Base-by-base conservation (phyloP, 1,284 basidiomycete species). In the Boletus austroedulis region DNA sequence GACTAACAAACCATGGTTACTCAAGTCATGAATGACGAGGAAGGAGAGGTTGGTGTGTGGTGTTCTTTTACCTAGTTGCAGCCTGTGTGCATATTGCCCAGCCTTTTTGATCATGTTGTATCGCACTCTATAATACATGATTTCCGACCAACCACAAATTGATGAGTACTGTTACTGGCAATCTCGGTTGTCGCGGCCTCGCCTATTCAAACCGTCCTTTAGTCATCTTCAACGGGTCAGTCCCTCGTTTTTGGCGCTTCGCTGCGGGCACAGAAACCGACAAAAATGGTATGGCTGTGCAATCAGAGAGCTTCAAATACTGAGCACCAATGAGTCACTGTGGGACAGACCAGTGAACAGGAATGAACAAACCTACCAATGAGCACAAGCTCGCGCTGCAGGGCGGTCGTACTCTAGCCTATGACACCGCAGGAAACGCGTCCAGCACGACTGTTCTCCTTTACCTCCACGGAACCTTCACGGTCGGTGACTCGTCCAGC, bases 1-100 rank as follows among this genome's bases (percentile, higher is more conserved):
- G 63, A 71, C 80, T 15, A 87, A 93, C 72, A 94, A 94, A 72
- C 88, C 90, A 4, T 89, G 84, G 78, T 70, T 93, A 54, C 80
- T 89, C 68, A 74, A 75, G 34, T 70, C 65, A 24, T 73, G 56
- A 71, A 10, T 1, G 15, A 19, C 4, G 29, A 19, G 26, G 32
- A 8, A n/a, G n/a, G 1, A n/a, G 43, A 21, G 29, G 29, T 40
- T n/a, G n/a, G n/a, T 32, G 15, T 32, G 31, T 32, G 21, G 15
- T 17, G 45, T 23, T 32, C 19, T 5, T 23, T 23, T 19, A 38
- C 29, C 17, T 21, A 5, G 48, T 4, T n/a, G 4, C 14, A n/a
- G n/a, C n/a, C 7, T 36, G 23, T 36, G 21, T 40, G n/a, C 38
- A 21, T 40, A 15, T 15, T 32, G 11, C 31, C 31, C 31, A 5